Evolutionary conservation across 2,329 filamentous ascomycete species (phyloP), one percentile per base, ranked within the genome.

Genomic region (Chaetothyriales sp.): DNA sequence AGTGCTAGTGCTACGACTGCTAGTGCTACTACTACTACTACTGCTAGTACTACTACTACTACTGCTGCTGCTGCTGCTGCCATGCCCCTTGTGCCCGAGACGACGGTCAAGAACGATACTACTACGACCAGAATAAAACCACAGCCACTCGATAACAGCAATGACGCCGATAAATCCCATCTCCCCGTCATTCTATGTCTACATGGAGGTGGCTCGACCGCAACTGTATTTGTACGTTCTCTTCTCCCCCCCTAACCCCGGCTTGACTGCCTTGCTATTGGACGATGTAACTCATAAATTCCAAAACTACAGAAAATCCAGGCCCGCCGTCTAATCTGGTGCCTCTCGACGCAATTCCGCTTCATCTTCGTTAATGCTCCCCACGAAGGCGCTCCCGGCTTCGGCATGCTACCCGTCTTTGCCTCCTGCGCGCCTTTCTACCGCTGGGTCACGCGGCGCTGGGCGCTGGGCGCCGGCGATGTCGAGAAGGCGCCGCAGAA

Each of bases 201-300:
- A 29, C 69, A 71, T 59, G 69, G 69, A 54, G 64, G 65, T 37
- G 69, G 69, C 52, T 67, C 67, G 29, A 69, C 66, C 52, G 60
- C 64, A 2, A 51, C 51, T 44, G 46, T 70, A 65, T 60, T 70
- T 68, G 33, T 40, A 40, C 5, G 33, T 40, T 40, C 22, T 25
- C 6, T 25, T 6, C 22, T 6, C 22, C 22, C 22, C 3, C 3
- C 22, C 3, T 25, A 6, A 25, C 22, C 22, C 22, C 22, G 22
- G 6, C 22, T 3, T 25, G 22, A 25, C 22, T 25, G 6, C 22
- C 22, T 25, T 25, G 22, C 22, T 25, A 25, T 6, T 25, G 22
- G 22, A 25, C 22, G 6, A 25, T 25, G 6, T 4, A 25, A 25
- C 22, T 25, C 22, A 25, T 4, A 25, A 25, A 4, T 25, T 6